Evolutionary conservation across 495 filamentous ascomycete species (phyloP).

Genomic region (Niebla homalea): DNA sequence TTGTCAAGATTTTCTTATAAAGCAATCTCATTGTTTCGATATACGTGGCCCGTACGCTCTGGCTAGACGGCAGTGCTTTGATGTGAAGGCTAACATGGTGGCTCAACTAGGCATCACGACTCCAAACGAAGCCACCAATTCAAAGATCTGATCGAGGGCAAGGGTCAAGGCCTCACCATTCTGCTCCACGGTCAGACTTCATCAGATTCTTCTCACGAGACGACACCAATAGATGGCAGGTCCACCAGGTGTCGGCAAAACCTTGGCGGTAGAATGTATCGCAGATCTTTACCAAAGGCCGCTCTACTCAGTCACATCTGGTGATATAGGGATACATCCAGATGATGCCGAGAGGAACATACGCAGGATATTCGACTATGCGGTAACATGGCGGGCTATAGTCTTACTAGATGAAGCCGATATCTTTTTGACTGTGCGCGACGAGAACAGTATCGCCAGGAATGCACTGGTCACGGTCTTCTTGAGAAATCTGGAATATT

Average conservation of each 20-base stretch:
- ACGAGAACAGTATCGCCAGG: slow-evolving; percentile 29
- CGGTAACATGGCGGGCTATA: slow-evolving; percentile 18
- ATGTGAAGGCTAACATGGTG: too few species aligned
- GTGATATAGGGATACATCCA: slow-evolving; percentile 7
- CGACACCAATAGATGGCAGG: slow-evolving; percentile 37
- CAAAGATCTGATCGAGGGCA: slow-evolving; percentile 34
- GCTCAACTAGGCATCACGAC: too few species aligned
- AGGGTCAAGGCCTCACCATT: slow-evolving; percentile 48
- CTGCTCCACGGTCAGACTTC: slow-evolving; percentile 46
- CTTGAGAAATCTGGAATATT: slow-evolving; percentile 9
- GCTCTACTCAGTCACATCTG: slow-evolving; percentile 1
- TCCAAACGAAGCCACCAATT: not conserved
- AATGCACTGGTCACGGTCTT: slow-evolving; percentile 37
- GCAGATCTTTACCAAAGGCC: not conserved
- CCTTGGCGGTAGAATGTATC: slow-evolving; percentile 3
- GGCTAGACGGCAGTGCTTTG: too few species aligned
- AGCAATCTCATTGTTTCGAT: too few species aligned
- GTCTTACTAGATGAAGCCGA: slow-evolving; percentile 52
- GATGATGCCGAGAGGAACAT: slow-evolving; percentile 19
- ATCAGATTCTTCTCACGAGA: slow-evolving; percentile 30
- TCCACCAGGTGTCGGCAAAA: not conserved
- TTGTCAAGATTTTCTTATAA: too few species aligned
- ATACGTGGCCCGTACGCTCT: too few species aligned
- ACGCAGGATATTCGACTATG: slow-evolving; percentile 25
- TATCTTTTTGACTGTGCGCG: slow-evolving; percentile 44